A percentile compares a stretch with the other conserved stretches of the same genome.
These are phyloP conservation scores for Aspergillus fructus DNA, from an alignment of 2,329 filamentous ascomycete genomes.

Conservation along the genomic window DNA sequence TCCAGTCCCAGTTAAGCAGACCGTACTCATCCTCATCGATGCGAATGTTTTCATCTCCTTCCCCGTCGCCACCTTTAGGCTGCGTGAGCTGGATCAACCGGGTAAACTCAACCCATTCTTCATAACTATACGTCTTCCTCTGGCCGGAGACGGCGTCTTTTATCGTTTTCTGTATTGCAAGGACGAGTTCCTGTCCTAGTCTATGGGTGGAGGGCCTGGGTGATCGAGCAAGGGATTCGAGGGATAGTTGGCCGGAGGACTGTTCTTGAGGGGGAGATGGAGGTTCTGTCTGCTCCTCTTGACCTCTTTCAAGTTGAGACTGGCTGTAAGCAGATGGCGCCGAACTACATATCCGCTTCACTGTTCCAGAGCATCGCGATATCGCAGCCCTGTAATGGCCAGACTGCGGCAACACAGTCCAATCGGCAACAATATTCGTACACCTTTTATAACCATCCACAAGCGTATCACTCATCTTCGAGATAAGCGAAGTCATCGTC, in stretches of 20 bases:
- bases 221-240: constrained; percentile 49
- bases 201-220: constrained; percentile 54
- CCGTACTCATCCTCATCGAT: constrained; percentile 57
- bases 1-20: constrained; percentile 70
- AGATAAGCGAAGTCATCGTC: constrained; percentile 83
- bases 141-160: constrained; percentile 8
- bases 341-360: too few species aligned
- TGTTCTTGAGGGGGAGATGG: too few species aligned
- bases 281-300: too few species aligned
- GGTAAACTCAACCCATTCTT: constrained; percentile 85
- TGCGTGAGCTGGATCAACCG: constrained; percentile 64
- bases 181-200: constrained; percentile 62
- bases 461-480: constrained; percentile 80
- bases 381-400: constrained; percentile 49
- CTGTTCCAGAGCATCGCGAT: too few species aligned
- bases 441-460: constrained; percentile 65
- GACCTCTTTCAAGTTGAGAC: too few species aligned
- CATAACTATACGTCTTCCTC: constrained; percentile 69
- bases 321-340: too few species aligned
- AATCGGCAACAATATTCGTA: constrained; percentile 61
- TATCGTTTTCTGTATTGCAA: constrained; percentile 64
- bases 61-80: constrained; percentile 23
- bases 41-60: constrained; percentile 21
- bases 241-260: constrained; percentile 16
- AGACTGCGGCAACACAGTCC: constrained; percentile 64